Evolutionary conservation across 441 rosid species (phyloP).

Genomic region (Pelargonium cotyledonis): DNA sequence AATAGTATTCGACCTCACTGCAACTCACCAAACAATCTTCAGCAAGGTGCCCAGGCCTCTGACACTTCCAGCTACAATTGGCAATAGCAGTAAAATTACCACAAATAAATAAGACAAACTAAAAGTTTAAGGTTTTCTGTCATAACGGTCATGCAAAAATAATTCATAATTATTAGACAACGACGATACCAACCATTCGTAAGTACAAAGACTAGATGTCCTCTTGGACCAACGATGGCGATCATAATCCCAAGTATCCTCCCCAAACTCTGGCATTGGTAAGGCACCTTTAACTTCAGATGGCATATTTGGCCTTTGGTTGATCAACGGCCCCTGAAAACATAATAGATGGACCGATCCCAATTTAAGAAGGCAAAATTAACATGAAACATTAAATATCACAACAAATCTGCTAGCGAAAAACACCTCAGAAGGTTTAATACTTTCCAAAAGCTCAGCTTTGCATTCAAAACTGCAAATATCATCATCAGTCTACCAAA

Average conservation of each 20-base stretch:
- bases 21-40: slow-evolving; percentile 48
- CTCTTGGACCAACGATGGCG: slow-evolving; percentile 43
- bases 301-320: slow-evolving; percentile 19
- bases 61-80: slow-evolving; percentile 52
- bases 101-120: neutral
- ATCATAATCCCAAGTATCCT: slow-evolving; percentile 48
- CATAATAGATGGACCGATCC: neutral
- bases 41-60: slow-evolving; percentile 66
- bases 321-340: slow-evolving; percentile 32
- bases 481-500: slow-evolving; percentile 59
- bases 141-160: neutral
- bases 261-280: slow-evolving; percentile 28
- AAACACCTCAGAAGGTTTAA: slow-evolving; percentile 36
- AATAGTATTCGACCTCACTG: slow-evolving; percentile 30
- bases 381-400: slow-evolving; percentile 4
- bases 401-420: slow-evolving; percentile 13
- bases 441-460: slow-evolving; percentile 42
- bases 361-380: slow-evolving; percentile 10
- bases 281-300: slow-evolving; percentile 21
- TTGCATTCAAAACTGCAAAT: slow-evolving; percentile 73
- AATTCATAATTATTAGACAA: too few relatives aligned
- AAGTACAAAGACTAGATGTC: slow-evolving; percentile 53
- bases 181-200: slow-evolving; percentile 40
- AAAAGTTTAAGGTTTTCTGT: neutral
- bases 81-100: neutral